These are phyloP conservation scores for Bigelowiella natans DNA, from an alignment of 78 protist genomes.

Conservation along the genomic window DNA sequence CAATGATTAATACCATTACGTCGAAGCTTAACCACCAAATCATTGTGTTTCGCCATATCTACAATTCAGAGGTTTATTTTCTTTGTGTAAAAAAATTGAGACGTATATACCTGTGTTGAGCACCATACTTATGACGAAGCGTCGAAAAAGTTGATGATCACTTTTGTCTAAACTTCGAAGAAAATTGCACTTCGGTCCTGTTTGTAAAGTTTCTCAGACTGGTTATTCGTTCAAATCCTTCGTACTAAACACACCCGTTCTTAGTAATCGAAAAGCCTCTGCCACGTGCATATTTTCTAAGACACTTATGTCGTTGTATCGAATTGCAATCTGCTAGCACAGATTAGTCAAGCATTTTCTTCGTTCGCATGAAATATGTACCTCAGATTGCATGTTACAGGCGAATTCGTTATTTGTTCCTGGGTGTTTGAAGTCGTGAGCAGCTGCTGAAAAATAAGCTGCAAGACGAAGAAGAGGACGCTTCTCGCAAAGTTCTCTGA, in stretches of 20 bases:
- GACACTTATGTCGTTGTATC: neutral
- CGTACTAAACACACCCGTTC: neutral
- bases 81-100: too few species aligned
- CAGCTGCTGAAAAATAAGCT: neutral
- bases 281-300: neutral
- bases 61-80: neutral
- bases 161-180: neutral
- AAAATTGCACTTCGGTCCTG: neutral
- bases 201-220: too few species aligned
- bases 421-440: neutral
- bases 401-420: neutral
- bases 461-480: neutral
- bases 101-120: neutral
- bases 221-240: too few species aligned
- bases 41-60: neutral
- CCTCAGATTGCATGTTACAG: neutral
- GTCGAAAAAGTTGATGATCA: neutral
- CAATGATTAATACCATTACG: neutral
- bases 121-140: neutral
- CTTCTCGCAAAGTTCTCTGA: neutral
- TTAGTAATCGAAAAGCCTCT: neutral
- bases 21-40: neutral
- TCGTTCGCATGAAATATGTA: too few species aligned
- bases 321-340: neutral
- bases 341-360: too few species aligned